phyloP scores from a whole-genome alignment of 306 rosid genomes.

The Potentilla sterilis region DNA sequence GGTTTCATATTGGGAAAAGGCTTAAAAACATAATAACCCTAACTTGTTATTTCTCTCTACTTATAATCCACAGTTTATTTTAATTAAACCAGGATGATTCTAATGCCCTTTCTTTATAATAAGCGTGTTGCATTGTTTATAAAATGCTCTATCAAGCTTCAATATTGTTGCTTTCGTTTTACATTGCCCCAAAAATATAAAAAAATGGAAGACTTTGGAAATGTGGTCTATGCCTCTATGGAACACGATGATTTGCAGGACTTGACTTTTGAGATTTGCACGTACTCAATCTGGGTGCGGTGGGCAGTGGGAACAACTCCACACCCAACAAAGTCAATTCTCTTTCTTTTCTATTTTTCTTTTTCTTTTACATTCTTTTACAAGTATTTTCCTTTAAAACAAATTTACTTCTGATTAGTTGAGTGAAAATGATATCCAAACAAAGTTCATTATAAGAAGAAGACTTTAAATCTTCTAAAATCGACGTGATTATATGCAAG shows the following conservation, averaged over 20 bases:
- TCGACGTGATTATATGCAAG: not conserved
- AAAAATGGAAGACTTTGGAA: not conserved
- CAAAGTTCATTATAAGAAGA: not conserved
- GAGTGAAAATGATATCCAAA: not conserved
- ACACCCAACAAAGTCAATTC: not conserved
- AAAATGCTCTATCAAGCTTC: not conserved
- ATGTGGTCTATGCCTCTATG: not conserved
- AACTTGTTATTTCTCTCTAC: not conserved
- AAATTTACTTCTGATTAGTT: not conserved
- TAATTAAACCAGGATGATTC: not conserved
- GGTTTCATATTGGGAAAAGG: not conserved
- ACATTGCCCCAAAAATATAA: not conserved
- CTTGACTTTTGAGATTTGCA: not conserved
- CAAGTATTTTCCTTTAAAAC: not conserved
- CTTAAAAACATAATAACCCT: not conserved
- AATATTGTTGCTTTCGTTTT: not conserved
- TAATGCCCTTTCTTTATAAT: not conserved
- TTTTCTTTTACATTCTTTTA: not conserved
- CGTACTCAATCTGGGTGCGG: not conserved
- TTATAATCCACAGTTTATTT: not conserved
- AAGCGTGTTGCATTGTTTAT: not conserved
- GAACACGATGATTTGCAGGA: not conserved
- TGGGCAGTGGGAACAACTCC: constrained; percentile 14
- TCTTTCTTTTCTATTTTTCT: not conserved
- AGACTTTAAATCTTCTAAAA: not conserved